Percentiles rank a stretch among this genome's conserved stretches.
These are phyloP conservation scores for Pseudevernia furfuracea DNA, from an alignment of 495 filamentous ascomycete genomes.

Conservation along the genomic window DNA sequence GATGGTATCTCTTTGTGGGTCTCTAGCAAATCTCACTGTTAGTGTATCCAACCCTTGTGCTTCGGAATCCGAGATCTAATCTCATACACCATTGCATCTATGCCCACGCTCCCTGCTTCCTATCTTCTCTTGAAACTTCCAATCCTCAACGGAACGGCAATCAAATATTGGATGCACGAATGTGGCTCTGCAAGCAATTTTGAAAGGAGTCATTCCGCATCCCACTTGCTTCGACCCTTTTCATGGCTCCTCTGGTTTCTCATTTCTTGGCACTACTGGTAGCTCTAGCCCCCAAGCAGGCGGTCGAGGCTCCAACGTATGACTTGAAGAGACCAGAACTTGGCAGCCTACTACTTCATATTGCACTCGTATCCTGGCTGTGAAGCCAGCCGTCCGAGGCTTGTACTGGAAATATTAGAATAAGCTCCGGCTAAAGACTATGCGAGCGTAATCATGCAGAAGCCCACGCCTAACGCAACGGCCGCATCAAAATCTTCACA, in stretches of 20 bases:
- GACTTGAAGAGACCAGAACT: conserved; percentile 3
- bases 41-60: not conserved
- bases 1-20: conserved; percentile 43
- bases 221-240: conserved; percentile 6
- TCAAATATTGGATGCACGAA: not conserved
- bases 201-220: conserved; percentile 2
- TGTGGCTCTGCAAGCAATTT: not conserved
- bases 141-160: not conserved
- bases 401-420: conserved; percentile 11
- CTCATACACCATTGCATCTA: not conserved
- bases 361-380: conserved; percentile 2
- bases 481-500: not conserved
- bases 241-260: not conserved
- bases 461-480: conserved; percentile 1
- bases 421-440: not conserved
- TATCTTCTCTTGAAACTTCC: not conserved
- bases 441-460: conserved; percentile 12
- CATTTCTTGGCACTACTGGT: conserved; percentile 5
- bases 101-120: not conserved
- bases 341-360: conserved; percentile 11
- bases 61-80: not conserved
- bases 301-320: not conserved
- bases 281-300: conserved; percentile 2
- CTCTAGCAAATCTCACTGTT: conserved; percentile 30
- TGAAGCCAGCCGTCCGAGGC: conserved; percentile 10